Base-by-base conservation (phyloP, 345 rosid genomes). In the Sonneratia caseolaris region DNA sequence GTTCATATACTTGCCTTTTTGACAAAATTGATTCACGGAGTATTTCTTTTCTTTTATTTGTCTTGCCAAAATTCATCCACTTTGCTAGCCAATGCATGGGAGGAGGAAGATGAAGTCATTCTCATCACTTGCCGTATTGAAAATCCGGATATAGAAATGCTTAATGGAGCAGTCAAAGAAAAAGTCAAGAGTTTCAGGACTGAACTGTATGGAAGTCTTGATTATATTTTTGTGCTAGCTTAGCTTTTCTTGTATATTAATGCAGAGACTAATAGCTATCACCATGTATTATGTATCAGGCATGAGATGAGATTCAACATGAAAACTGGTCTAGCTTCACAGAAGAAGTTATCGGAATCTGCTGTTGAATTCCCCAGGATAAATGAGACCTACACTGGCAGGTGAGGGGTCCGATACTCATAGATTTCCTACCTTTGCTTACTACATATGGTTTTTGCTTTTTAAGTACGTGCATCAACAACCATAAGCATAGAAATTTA, bases 281-380 rank as follows among this genome's bases (percentile, higher is more conserved):
- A 27, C 32, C 32, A 1, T 27, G 32, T 27, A 27, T 27, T 27
- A 27, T 27, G 32, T 27, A 27, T 27, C 85, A 94, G 97, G 77
- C 90, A 89, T 21, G 97, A 95, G 84, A 92, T 95, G 99, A 85
- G 91, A 69, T 95, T 95, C 87, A 87, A 92, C 83, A 84, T 90
- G 96, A 84, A 85, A 81, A 81, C 88, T 27, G 96, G 97, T 49
- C 57, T 79, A 62, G 97, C 99, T 77, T 79, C 91, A 51, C 96
- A 95, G 79, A 95, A 83, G 87, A 87, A 81, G 79, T 75, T 91
- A 51, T 90, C 97, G 13, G 91, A 81, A 68, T 76, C 97, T 74
- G 81, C 89, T 15, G 92, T 94, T 56, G 97, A 91, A 77, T 91
- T 94, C 76, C 97, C 99, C 14, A 81, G 91, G 79, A 84, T 91